These are phyloP conservation scores for Nothophaeocryptopus gaeumannii DNA, from an alignment of 2,329 filamentous ascomycete genomes.

Conservation along the genomic window DNA sequence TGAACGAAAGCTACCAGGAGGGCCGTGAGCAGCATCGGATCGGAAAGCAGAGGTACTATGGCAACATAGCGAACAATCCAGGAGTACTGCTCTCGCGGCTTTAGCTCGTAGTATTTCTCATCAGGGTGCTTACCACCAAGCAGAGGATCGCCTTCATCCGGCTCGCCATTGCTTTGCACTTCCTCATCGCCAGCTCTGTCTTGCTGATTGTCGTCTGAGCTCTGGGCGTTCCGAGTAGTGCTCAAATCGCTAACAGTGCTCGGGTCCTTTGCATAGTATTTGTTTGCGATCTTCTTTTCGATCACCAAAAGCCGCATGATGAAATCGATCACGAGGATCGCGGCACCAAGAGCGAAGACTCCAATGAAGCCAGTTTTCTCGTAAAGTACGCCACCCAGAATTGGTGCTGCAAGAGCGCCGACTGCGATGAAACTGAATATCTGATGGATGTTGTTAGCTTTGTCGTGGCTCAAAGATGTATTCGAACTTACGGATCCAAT, in stretches of 20 bases:
- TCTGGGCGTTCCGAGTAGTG: slow-evolving; percentile 16
- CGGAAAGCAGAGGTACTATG: slow-evolving; percentile 45
- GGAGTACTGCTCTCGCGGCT: slow-evolving; percentile 36
- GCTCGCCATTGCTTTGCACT: slow-evolving; percentile 6
- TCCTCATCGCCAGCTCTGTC: slow-evolving; percentile 6
- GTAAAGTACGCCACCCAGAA: slow-evolving; percentile 61
- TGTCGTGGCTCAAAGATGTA: neutral
- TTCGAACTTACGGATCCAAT: slow-evolving; percentile 52
- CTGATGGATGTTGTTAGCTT: slow-evolving; percentile 21
- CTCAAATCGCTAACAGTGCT: slow-evolving; percentile 21
- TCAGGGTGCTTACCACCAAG: slow-evolving; percentile 35
- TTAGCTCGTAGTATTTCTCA: slow-evolving; percentile 45
- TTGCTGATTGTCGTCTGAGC: slow-evolving; percentile 15
- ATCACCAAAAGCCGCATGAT: slow-evolving; percentile 59
- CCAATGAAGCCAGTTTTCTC: slow-evolving; percentile 56
- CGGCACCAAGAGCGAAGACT: slow-evolving; percentile 58
- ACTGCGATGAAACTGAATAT: slow-evolving; percentile 60
- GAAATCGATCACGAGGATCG: slow-evolving; percentile 57
- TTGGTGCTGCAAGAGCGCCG: slow-evolving; percentile 56
- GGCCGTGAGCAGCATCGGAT: slow-evolving; percentile 42
- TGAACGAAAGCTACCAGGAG: slow-evolving; percentile 45
- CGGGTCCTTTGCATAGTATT: slow-evolving; percentile 39
- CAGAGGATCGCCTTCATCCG: slow-evolving; percentile 40
- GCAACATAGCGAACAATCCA: slow-evolving; percentile 44
- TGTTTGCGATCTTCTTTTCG: slow-evolving; percentile 59